Evolutionary conservation across 306 rosid genomes (phyloP), one percentile per base, ranked within the genome.

Genomic region (Spatholobus suberectus): DNA sequence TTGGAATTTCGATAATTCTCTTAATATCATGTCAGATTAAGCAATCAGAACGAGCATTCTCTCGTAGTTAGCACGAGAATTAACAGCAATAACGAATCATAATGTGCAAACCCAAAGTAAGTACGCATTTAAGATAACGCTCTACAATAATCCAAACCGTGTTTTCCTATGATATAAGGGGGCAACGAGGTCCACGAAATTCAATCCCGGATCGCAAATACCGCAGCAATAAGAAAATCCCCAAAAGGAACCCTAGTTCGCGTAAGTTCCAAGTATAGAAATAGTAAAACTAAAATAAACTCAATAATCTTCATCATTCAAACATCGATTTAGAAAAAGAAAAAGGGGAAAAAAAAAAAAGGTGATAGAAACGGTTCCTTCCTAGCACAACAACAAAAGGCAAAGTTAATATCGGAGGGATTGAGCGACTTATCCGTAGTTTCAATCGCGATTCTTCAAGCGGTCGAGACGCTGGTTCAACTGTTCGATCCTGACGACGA

Each of bases 401-500:
- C 8, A 20, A 38, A 29, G 35, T 1, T 44, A 2, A 6, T 6
- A 59, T 63, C 47, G 7, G 63, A 55, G 20, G 27, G 32, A 55
- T 21, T 21, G 1, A 55, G 26, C 5, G 69, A 57, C 52, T 32
- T 68, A 82, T 82, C 71, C 40, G 27, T 5, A 32, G 11, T 15
- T 1, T 93, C 94, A 96, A 21, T 96, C 97, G 58, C 89, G 85
- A 74, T 70, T 93, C 96, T 93, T 95, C 88, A 89, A 82, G 70
- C 94, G 91, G 9, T 96, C 97, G 24, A 94, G 76, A 61, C 97
- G 95, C 91, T 94, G 97, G 81, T 94, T 96, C 61, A 96, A 76
- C 75, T 86, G 94, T 41, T 96, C 98, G 83, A 96, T 91, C 87
- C 81, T 83, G 14, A 92, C 91, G 37, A 94, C 95, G 12, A 96